Evolutionary conservation across 1,139 yeast species (phyloP).

Genomic region (Debaryomyces subglobosus): DNA sequence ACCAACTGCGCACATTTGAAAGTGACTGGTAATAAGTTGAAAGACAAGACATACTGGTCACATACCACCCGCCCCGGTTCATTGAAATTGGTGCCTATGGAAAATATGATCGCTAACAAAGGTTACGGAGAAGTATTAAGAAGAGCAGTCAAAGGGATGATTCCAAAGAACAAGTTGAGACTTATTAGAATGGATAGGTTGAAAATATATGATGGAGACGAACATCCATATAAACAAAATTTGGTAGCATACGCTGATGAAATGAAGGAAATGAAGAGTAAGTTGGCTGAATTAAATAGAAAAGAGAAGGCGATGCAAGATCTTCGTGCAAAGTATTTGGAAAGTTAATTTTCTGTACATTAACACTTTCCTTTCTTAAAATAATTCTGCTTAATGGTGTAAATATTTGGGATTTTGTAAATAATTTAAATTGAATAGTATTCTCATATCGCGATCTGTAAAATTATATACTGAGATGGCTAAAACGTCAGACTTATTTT

Average conservation of each 20-base stretch:
- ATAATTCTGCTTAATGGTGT: slow-evolving; percentile 17
- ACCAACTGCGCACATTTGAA: slow-evolving; percentile 85
- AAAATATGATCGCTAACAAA: slow-evolving; percentile 70
- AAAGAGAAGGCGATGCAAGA: slow-evolving; percentile 36
- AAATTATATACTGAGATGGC: not conserved
- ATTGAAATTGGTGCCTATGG: slow-evolving; percentile 81
- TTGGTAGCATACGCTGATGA: slow-evolving; percentile 88
- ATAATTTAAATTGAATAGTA: slow-evolving; percentile 4
- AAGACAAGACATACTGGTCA: slow-evolving; percentile 85
- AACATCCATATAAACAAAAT: slow-evolving; percentile 83
- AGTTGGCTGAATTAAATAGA: slow-evolving; percentile 41
- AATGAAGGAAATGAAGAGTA: slow-evolving; percentile 52
- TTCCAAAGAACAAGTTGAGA: slow-evolving; percentile 88
- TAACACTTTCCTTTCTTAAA: not conserved
- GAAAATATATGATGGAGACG: slow-evolving; percentile 84
- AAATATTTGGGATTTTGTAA: slow-evolving; percentile 10
- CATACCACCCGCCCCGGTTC: slow-evolving; percentile 93
- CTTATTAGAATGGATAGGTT: slow-evolving; percentile 79
- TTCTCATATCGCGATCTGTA: not conserved
- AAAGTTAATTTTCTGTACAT: slow-evolving; percentile 17
- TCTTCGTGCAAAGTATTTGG: slow-evolving; percentile 41
- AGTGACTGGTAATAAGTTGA: slow-evolving; percentile 80
- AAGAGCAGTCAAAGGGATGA: slow-evolving; percentile 93
- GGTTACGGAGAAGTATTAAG: slow-evolving; percentile 83
- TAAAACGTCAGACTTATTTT: slow-evolving; percentile 3